Percentiles rank a stretch among this genome's conserved stretches.
phyloP scores from a whole-genome alignment of 805 yeast species.

The Metschnikowia bowlesiae region DNA sequence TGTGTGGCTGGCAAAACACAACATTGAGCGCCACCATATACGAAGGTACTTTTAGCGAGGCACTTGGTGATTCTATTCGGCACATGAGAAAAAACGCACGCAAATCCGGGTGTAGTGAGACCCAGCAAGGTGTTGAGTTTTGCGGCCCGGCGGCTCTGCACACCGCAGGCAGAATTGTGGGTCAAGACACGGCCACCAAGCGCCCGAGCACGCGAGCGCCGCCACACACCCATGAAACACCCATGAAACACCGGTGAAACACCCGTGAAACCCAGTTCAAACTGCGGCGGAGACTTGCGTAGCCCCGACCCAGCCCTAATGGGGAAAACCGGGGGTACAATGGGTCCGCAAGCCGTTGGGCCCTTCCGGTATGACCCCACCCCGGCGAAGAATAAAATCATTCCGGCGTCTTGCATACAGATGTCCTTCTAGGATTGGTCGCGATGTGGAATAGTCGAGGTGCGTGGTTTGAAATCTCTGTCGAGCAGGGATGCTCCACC shows the following conservation, averaged over 20 bases:
- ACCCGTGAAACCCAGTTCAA: background rate
- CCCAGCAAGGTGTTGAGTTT: background rate
- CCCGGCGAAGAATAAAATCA: too few species aligned
- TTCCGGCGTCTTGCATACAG: background rate
- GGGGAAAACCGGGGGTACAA: too few species aligned
- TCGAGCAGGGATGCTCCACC: background rate
- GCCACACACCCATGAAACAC: background rate
- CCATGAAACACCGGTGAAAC: background rate
- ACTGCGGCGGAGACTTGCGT: background rate
- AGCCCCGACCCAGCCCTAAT: too few species aligned
- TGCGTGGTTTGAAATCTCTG: background rate
- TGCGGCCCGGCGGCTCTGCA: background rate
- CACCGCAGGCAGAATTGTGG: too few species aligned
- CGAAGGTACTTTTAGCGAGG: background rate
- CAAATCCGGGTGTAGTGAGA: background rate
- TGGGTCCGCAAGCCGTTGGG: too few species aligned
- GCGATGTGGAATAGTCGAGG: background rate
- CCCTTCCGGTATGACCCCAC: too few species aligned
- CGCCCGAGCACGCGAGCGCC: too few species aligned
- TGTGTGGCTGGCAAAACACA: background rate
- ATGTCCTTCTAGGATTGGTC: background rate
- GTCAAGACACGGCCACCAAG: too few species aligned
- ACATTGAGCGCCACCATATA: background rate
- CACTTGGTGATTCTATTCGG: background rate
- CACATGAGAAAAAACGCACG: background rate